Evolutionary conservation across 202 grass and related monocot species (phyloP).

Genomic region (Brachypodium distachyon): DNA sequence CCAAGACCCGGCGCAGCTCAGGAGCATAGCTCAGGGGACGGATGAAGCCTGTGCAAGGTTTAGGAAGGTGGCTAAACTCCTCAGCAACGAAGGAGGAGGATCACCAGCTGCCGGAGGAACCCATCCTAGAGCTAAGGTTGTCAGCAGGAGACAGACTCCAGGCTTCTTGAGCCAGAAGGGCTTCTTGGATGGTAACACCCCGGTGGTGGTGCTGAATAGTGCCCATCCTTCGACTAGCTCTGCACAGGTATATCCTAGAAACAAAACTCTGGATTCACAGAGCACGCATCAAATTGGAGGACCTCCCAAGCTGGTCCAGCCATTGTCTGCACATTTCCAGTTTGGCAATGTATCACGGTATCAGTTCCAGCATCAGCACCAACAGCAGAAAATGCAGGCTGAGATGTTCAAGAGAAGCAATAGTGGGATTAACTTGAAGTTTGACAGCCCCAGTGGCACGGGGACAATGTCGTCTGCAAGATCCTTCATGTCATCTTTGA

Average conservation of each 20-base stretch:
- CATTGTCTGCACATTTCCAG: conserved; percentile 41
- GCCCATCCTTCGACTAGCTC: conserved; percentile 45
- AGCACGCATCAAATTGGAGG: conserved; percentile 9
- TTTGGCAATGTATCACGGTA: conserved; percentile 28
- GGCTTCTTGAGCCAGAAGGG: conserved; percentile 40
- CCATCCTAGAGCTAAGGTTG: conserved; percentile 57
- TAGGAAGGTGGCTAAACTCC: conserved; percentile 64
- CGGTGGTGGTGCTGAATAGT: background rate
- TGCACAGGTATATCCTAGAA: conserved; percentile 3
- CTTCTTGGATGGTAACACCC: conserved; percentile 23
- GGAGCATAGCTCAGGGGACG: conserved; percentile 47
- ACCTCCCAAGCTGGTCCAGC: conserved; percentile 43
- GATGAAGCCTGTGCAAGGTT: conserved; percentile 66
- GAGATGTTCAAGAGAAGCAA: conserved; percentile 84
- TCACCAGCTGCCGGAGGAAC: background rate
- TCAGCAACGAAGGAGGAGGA: conserved; percentile 20
- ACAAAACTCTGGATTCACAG: conserved; percentile 22
- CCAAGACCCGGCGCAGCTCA: conserved; percentile 45
- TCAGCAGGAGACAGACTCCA: conserved; percentile 15
- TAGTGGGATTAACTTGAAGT: conserved; percentile 77
- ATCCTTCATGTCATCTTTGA: conserved; percentile 79
- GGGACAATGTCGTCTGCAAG: conserved; percentile 60
- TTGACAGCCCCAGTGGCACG: conserved; percentile 43
- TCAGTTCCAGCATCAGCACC: conserved; percentile 44
- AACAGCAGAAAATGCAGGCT: conserved; percentile 73